phyloP scores from a whole-genome alignment of 129 eudicot species.

The Pittosporum tobira region DNA sequence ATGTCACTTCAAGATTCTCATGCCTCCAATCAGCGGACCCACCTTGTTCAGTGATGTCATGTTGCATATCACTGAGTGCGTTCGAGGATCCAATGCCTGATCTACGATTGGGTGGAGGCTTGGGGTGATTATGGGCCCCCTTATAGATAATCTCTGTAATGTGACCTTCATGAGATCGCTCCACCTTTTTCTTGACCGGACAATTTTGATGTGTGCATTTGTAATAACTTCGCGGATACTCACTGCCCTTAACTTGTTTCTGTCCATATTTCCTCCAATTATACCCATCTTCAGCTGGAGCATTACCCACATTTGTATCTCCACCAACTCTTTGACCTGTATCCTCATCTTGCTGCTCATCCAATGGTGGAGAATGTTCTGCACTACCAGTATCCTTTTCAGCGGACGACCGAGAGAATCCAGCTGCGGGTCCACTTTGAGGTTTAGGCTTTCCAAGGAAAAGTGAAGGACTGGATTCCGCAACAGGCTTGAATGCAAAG shows the following conservation, averaged over 20 bases:
- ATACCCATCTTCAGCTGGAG: constrained; percentile 67
- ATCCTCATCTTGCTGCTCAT: background rate
- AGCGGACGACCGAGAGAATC: too few species aligned
- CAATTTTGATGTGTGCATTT: constrained; percentile 78
- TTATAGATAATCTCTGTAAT: constrained; percentile 76
- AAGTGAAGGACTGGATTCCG: constrained; percentile 36
- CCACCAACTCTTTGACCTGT: background rate
- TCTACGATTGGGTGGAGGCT: constrained; percentile 40
- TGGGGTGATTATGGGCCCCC: constrained; percentile 71
- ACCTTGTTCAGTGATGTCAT: constrained; percentile 33
- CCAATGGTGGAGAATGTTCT: too few species aligned
- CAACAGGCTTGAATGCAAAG: constrained; percentile 53
- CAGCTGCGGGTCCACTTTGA: background rate
- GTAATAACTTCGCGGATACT: constrained; percentile 75
- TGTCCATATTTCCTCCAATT: constrained; percentile 89
- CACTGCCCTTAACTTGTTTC: constrained; percentile 88
- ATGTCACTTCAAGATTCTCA: constrained; percentile 40
- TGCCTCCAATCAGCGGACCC: constrained; percentile 35
- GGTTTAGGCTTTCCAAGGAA: too few species aligned
- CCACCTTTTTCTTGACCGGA: constrained; percentile 71
- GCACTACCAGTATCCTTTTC: too few species aligned
- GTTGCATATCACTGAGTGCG: constrained; percentile 31
- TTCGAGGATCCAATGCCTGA: constrained; percentile 34
- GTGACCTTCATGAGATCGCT: constrained; percentile 68
- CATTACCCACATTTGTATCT: constrained; percentile 10